These are phyloP conservation scores for Arxiozyma slooffiae DNA, from an alignment of 1,139 yeast genomes.

Conservation along the genomic window DNA sequence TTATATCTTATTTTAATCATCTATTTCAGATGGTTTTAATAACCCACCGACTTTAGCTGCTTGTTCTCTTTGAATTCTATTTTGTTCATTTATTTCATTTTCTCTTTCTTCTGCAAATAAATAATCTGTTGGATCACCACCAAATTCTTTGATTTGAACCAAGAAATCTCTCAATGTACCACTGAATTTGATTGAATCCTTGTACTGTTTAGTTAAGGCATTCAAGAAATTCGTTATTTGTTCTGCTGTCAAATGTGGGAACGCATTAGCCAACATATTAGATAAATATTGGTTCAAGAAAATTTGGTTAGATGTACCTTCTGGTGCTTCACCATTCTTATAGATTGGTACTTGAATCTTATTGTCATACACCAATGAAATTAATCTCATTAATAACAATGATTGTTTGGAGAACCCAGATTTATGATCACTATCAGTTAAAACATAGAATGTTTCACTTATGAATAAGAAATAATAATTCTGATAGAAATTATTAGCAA, in stretches of 20 bases:
- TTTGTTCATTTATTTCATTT: constrained; percentile 60
- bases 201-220: constrained; percentile 65
- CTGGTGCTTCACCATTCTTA: constrained; percentile 63
- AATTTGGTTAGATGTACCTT: constrained; percentile 71
- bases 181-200: constrained; percentile 67
- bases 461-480: constrained; percentile 83
- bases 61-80: constrained; percentile 61
- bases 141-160: constrained; percentile 89
- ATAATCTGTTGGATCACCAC: constrained; percentile 88
- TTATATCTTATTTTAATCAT: constrained; percentile 39
- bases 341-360: constrained; percentile 72
- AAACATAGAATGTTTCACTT: constrained; percentile 83
- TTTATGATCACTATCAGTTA: constrained; percentile 95
- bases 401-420: constrained; percentile 90
- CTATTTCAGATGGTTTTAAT: constrained; percentile 93
- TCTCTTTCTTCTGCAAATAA: constrained; percentile 91
- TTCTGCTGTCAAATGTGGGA: constrained; percentile 77
- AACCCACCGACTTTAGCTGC: constrained; percentile 89
- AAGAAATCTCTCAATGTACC: constrained; percentile 89
- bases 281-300: constrained; percentile 77
- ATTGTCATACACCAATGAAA: constrained; percentile 71
- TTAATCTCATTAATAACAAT: constrained; percentile 70
- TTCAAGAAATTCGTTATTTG: constrained; percentile 75
- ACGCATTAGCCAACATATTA: constrained; percentile 72
- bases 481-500: constrained; percentile 79